Evolutionary conservation across 495 filamentous ascomycete genomes (phyloP), one percentile per base, ranked within the genome.

Genomic region (Penicillium lividum): DNA sequence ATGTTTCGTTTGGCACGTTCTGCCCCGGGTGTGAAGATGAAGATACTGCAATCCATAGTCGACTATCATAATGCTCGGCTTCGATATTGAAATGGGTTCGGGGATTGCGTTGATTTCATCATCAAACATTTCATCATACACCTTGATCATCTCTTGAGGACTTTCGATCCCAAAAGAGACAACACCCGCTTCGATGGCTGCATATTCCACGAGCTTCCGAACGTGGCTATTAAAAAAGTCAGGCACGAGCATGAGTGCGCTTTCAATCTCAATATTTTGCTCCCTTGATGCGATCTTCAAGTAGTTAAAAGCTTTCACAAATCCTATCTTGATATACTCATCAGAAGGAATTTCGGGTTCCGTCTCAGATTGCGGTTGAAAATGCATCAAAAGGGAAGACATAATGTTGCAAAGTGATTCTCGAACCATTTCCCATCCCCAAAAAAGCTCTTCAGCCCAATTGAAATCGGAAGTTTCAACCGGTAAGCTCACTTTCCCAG

Each of bases 21-120:
- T 22, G 27, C 47, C 13, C 9, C 31, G 18, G 2, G 47, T 33
- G 18, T 28, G 25, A 33, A 50, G 5, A 50, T 50, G 16, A 50
- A 50, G 27, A 27, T 50, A 50, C 27, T 2, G 5, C 7, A 50
- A 7, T 33, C 47, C 47, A 15, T 50, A 50, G 47, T 50, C 47
- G 13, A 50, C n/a, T 18, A 50, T n/a, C 11, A 50, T 29, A 13
- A 6, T 3, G 27, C 4, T 50, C 18, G 15, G 7, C 47, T 46
- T 11, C 25, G 43, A 5, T 22, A 6, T 10, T 50, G 27, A 4
- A 9, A 25, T 16, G 7, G 3, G 7, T 9, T 3, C 7, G 9
- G 11, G 6, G 11, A n/a, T 2, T 15, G 33, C 13, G 8, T 0
- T 50, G 28, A 30, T 15, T 27, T 31, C 15, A 7, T 48, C 45